Evolutionary conservation across 2,329 filamentous ascomycete species (phyloP).

Genomic region (Diaporthe longicolla): DNA sequence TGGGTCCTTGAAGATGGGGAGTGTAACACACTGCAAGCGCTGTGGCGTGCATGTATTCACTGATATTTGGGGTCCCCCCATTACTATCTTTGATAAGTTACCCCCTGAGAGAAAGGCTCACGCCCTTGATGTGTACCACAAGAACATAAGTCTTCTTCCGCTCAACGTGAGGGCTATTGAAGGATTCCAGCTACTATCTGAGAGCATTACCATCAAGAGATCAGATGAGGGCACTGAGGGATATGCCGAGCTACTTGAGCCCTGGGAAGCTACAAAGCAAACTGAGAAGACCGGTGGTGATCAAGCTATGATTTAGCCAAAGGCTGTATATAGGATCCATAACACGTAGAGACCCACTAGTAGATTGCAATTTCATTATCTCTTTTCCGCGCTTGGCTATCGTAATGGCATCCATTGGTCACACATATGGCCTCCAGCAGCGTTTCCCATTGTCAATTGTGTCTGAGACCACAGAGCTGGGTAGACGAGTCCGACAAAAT

Average conservation of each 20-base stretch:
- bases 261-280: neutral
- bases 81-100: constrained; percentile 41
- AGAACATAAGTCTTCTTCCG: constrained; percentile 41
- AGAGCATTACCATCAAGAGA: constrained; percentile 24
- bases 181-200: constrained; percentile 24
- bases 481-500: neutral
- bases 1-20: constrained; percentile 29
- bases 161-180: constrained; percentile 41
- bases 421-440: neutral
- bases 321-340: neutral
- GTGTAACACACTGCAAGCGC: constrained; percentile 38
- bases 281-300: neutral
- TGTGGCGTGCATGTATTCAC: constrained; percentile 43
- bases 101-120: constrained; percentile 41
- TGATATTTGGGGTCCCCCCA: constrained; percentile 43
- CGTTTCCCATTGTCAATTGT: neutral
- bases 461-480: neutral
- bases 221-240: constrained; percentile 43
- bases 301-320: neutral
- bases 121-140: constrained; percentile 38
- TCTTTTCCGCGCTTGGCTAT: neutral
- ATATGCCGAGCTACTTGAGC: constrained; percentile 33
- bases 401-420: neutral
- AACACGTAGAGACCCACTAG: neutral
- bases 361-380: neutral